Evolutionary conservation across 176 grass and related monocot genomes (phyloP), one percentile per base, ranked within the genome.

Genomic region (Hyparrhenia diplandra): DNA sequence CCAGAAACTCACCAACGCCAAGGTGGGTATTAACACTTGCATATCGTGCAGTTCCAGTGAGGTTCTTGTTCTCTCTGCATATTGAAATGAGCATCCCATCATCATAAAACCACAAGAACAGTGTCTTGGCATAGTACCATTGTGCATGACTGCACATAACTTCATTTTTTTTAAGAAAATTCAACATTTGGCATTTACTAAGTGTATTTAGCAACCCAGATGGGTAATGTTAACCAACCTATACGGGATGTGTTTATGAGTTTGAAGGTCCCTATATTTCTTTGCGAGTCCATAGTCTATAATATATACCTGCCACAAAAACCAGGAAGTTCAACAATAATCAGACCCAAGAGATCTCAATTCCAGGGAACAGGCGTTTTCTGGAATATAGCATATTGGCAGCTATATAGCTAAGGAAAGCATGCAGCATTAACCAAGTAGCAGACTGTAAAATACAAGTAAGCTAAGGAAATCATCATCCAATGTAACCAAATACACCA

Each of bases 1-100:
- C 11, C 21, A 34, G 24, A 71, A 88, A 86, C 92, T 91, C 67
- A 94, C 92, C 92, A 82, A 94, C 83, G 0, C 92, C 92, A 86
- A 94, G 88, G 77, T 94, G 92, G n/a, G 92, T 94, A 82, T 94
- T 94, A 41, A 94, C 89, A 85, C 92, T 94, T 79, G 92, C 92
- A 85, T 94, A 94, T 23, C 92, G 86, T 67, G 92, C 89, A 64
- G 92, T 94, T 84, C 92, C 92, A 10, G 92, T 94, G 35, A 94
- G 92, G 73, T 94, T 94, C 80, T 94, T 94, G 64, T 94, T 94
- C 86, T 94, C 92, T 82, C 89, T 94, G 67, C 58, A 82, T 61
- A 88, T 73, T 67, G 4, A 77, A 84, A 60, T 69, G 31, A 74
- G 54, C 35, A 85, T 64, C 10, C 6, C 8, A 85, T 82, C 23